phyloP scores from a whole-genome alignment of 2,329 filamentous ascomycete species.

The Sporothrix euskadiensis region DNA sequence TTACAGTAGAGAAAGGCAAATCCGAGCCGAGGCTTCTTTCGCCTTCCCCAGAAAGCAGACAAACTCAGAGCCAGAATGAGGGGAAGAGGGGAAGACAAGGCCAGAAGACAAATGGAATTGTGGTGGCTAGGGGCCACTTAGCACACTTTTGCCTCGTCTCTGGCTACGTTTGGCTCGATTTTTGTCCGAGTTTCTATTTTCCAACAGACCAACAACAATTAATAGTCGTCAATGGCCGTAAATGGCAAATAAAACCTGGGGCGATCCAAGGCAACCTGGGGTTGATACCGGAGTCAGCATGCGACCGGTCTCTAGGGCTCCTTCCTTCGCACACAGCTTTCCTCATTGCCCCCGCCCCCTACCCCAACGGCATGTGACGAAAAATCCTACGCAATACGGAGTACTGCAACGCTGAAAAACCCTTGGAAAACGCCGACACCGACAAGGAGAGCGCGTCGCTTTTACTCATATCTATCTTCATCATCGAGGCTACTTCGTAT shows the following conservation, averaged over 20 bases:
- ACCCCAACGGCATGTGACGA: constrained; percentile 6
- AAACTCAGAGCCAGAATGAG: neutral
- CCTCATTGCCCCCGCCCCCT: neutral
- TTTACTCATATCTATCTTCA: neutral
- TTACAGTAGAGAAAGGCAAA: neutral
- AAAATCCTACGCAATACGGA: neutral
- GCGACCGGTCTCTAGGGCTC: neutral
- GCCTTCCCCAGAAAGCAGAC: neutral
- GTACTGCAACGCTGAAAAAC: neutral
- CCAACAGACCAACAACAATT: neutral
- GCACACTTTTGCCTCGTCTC: neutral
- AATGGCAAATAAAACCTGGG: too few species aligned
- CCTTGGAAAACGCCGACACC: neutral
- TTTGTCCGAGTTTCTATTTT: neutral
- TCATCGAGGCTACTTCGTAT: neutral
- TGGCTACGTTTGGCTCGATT: neutral
- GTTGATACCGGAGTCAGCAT: neutral
- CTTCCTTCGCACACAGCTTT: neutral
- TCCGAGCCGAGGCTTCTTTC: neutral
- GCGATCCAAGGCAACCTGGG: too few species aligned
- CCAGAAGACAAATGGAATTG: neutral
- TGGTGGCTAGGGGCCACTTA: neutral
- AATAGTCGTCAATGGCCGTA: too few species aligned
- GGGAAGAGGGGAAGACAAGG: neutral
- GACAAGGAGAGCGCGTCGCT: neutral